Percentiles rank a stretch among this genome's conserved stretches.
These are phyloP conservation scores for Aspergillus tanneri DNA, from an alignment of 2,329 filamentous ascomycete species.

Conservation along the genomic window DNA sequence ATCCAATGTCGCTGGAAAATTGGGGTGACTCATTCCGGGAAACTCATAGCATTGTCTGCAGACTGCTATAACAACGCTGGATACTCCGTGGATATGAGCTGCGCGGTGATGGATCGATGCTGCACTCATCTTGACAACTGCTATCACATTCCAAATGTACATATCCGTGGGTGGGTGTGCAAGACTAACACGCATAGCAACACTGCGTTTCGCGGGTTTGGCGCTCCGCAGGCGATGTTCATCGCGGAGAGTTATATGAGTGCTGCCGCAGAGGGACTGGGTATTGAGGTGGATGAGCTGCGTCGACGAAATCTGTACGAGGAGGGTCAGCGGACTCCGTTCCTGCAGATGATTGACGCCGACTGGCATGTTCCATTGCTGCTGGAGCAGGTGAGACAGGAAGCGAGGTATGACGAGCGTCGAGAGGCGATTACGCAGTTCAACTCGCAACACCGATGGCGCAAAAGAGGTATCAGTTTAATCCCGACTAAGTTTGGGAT, in stretches of 20 bases:
- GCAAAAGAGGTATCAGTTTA: conserved; percentile 24
- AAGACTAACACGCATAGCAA: conserved; percentile 27
- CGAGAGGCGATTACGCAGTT: conserved; percentile 8
- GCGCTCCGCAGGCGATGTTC: conserved; percentile 27
- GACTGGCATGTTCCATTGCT: conserved; percentile 28
- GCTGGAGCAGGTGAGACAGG: conserved; percentile 21
- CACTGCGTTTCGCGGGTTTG: conserved; percentile 27
- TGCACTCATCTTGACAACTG: conserved; percentile 26
- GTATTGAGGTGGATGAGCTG: conserved; percentile 21
- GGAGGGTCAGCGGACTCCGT: conserved; percentile 22
- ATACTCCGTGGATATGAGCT: conserved; percentile 22
- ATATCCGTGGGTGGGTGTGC: conserved; percentile 24
- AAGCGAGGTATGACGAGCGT: conserved; percentile 14
- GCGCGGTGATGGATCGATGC: conserved; percentile 26
- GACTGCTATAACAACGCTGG: conserved; percentile 27
- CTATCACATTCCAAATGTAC: conserved; percentile 24
- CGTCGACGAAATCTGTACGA: conserved; percentile 22
- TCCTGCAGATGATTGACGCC: conserved; percentile 25
- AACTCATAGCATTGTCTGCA: conserved; percentile 11
- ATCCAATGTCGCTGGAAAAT: conserved; percentile 72
- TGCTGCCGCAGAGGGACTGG: conserved; percentile 21
- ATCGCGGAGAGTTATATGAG: conserved; percentile 24
- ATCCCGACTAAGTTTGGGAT: conserved; percentile 29
- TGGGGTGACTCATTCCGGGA: conserved; percentile 19
- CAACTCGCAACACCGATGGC: conserved; percentile 21